These are phyloP conservation scores for Starmerella floricola DNA, from an alignment of 805 yeast genomes.

Conservation along the genomic window DNA sequence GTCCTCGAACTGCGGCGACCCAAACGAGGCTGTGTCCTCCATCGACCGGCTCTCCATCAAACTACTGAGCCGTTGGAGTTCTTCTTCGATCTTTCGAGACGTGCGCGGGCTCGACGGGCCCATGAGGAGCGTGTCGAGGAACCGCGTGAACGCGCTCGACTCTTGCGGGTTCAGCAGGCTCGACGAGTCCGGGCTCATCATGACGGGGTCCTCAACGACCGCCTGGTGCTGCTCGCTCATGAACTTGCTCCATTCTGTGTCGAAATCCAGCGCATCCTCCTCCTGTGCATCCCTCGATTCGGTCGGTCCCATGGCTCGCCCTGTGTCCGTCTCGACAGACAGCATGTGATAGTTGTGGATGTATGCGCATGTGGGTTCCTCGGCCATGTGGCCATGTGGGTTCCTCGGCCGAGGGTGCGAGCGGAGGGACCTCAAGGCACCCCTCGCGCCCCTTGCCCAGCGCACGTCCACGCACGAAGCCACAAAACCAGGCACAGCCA, in stretches of 20 bases:
- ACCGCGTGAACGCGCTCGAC: constrained; percentile 19
- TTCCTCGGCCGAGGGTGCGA: not conserved
- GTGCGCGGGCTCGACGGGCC: constrained; percentile 18
- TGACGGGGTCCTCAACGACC: not conserved
- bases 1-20: not conserved
- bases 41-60: not conserved
- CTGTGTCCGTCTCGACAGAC: not conserved
- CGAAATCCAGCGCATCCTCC: constrained; percentile 10
- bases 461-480: no score
- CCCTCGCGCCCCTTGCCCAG: no score
- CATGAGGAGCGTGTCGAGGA: constrained; percentile 20
- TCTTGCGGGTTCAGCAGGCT: constrained; percentile 20
- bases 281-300: not conserved
- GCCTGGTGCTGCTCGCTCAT: constrained; percentile 12
- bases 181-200: constrained; percentile 1
- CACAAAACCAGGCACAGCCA: no score
- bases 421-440: no score
- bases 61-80: constrained; percentile 13
- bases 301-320: not conserved
- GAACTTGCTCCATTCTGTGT: constrained; percentile 14
- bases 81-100: constrained; percentile 14
- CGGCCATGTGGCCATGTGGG: no score
- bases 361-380: no score
- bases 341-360: not conserved
- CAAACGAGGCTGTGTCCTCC: not conserved